These are phyloP conservation scores for Pyrenochaeta sp. DNA, from an alignment of 2,329 filamentous ascomycete genomes.

Conservation along the genomic window DNA sequence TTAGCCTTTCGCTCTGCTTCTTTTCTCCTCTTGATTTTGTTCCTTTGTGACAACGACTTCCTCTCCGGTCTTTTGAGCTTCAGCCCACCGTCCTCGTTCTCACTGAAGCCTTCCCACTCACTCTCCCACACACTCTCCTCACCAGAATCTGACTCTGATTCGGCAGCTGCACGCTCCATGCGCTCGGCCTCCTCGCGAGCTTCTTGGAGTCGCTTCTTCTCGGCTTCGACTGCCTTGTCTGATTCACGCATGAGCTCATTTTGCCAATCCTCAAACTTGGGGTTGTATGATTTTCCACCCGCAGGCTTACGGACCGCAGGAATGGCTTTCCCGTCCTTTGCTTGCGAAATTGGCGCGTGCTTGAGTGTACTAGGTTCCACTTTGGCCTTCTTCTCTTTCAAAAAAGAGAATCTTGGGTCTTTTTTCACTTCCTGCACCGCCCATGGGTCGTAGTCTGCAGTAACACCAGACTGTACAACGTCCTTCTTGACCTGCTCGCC, in stretches of 20 bases:
- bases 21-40: constrained; percentile 87
- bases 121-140: constrained; percentile 96
- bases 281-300: constrained; percentile 92
- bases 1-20: constrained; percentile 80
- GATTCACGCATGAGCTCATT: constrained; percentile 77
- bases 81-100: constrained; percentile 62
- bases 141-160: constrained; percentile 78
- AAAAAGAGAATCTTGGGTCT: constrained; percentile 68
- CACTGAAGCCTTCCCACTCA: constrained; percentile 69
- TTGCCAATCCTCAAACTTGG: constrained; percentile 85
- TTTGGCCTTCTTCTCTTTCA: constrained; percentile 71
- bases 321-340: constrained; percentile 80
- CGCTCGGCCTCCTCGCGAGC: constrained; percentile 73
- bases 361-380: constrained; percentile 79
- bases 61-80: constrained; percentile 80
- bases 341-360: constrained; percentile 79
- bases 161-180: constrained; percentile 74
- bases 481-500: constrained; percentile 65
- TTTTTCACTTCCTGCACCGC: constrained; percentile 60
- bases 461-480: constrained; percentile 65
- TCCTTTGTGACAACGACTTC: constrained; percentile 86
- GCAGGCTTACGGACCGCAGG: constrained; percentile 81
- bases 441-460: constrained; percentile 80
- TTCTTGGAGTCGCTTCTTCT: constrained; percentile 75
- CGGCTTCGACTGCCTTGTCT: constrained; percentile 78